These are phyloP conservation scores for Artemisia argyi DNA, from an alignment of 129 eudicot genomes.

Conservation along the genomic window DNA sequence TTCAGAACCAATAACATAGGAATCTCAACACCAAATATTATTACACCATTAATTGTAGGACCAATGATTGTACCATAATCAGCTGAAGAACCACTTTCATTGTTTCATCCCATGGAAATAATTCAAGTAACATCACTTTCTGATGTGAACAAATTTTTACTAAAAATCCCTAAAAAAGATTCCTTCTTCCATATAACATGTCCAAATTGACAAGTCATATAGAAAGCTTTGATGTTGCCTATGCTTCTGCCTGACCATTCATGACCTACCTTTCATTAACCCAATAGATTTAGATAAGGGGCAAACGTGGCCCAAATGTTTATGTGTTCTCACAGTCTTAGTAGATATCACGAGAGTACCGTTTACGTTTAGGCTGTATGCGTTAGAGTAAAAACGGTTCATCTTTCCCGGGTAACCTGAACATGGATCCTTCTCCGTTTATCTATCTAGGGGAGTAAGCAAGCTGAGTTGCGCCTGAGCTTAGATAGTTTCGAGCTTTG, in stretches of 20 bases:
- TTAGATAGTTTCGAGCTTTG: too few relatives aligned
- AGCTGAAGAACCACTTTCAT: conserved; percentile 20
- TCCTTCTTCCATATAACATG: conserved; percentile 23
- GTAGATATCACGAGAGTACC: too few relatives aligned
- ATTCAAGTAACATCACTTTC: conserved; percentile 27
- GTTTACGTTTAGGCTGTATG: too few relatives aligned
- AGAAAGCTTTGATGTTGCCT: conserved; percentile 29
- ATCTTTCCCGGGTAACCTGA: too few relatives aligned
- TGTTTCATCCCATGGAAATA: conserved; percentile 11
- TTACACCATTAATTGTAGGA: conserved; percentile 20
- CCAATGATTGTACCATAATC: conserved; percentile 24
- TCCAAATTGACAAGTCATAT: conserved; percentile 23
- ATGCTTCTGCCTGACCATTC: conserved; percentile 28
- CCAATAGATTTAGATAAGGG: background rate
- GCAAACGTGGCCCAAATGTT: too few relatives aligned
- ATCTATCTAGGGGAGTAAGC: too few relatives aligned
- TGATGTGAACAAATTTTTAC: conserved; percentile 6
- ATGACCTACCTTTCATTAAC: conserved; percentile 12
- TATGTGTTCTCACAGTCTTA: too few relatives aligned
- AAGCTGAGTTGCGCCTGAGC: too few relatives aligned
- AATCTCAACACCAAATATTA: conserved; percentile 20
- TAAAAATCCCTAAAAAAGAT: conserved; percentile 5
- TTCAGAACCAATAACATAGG: background rate
- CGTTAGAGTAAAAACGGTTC: too few relatives aligned
- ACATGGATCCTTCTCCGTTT: background rate